These are phyloP conservation scores for Mortierella claussenii DNA, from an alignment of 192 early-diverging fungal genomes.

Conservation along the genomic window DNA sequence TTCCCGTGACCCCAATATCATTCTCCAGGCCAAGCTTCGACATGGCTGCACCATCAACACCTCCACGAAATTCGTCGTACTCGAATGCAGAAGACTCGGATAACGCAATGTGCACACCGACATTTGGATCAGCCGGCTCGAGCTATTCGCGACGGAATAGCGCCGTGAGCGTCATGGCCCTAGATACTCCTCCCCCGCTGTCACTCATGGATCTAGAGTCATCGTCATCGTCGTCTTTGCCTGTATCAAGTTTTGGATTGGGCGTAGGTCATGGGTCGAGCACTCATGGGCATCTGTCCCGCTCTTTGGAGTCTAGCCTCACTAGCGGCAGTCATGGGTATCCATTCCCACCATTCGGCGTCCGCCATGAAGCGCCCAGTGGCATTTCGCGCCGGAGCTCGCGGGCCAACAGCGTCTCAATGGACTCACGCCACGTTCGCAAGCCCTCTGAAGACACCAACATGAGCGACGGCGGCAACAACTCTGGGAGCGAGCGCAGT, in stretches of 20 bases:
- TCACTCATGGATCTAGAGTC: conserved; percentile 48
- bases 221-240: conserved; percentile 17
- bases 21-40: conserved; percentile 25
- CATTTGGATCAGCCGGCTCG: conserved; percentile 34
- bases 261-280: not conserved
- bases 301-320: conserved; percentile 2
- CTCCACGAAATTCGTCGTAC: conserved; percentile 36
- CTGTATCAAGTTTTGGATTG: conserved; percentile 34
- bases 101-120: conserved; percentile 50
- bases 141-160: conserved; percentile 38
- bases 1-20: conserved; percentile 21
- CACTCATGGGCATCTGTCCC: not conserved
- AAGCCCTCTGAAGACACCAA: conserved; percentile 44
- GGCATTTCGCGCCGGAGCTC: conserved; percentile 35
- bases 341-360: conserved; percentile 37
- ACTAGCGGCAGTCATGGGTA: conserved; percentile 13
- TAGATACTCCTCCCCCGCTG: conserved; percentile 47
- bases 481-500: conserved; percentile 48
- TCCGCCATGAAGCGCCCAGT: conserved; percentile 14
- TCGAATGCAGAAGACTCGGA: conserved; percentile 44
- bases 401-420: conserved; percentile 42
- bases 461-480: conserved; percentile 52
- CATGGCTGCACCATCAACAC: conserved; percentile 41
- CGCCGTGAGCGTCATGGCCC: conserved; percentile 41
- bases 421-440: conserved; percentile 42